Base-by-base conservation (phyloP, 306 rosid genomes). In the Canavalia gladiata region DNA sequence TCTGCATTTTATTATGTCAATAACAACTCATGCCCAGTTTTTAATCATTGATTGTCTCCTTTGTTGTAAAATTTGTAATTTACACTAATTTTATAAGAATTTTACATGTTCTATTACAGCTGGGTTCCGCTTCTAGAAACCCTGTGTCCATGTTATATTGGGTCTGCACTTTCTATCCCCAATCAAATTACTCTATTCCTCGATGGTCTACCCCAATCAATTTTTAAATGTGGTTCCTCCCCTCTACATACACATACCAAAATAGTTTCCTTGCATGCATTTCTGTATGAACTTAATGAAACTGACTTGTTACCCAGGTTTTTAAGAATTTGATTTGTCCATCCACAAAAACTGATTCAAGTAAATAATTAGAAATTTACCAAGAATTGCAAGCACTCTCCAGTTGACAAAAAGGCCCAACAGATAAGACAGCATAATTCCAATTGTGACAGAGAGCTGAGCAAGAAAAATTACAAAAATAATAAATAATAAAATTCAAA, bases 301-400 rank as follows among this genome's bases (percentile, higher is more conserved):
- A 52, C 33, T 59, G 54, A 69, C 41, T 70, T 37, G 66, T 29
- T 54, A 47, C 47, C 31, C 6, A 51, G 34, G 60, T 41, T 12
- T 41, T 10, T 18, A 34, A 46, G 51, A 37, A 39, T 31, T 47
- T 28, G 35, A 45, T 65, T 52, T 54, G 25, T 64, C 59, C 63
- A 83, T 45, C 18, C 39, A 71, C n/a, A 81, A 82, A 82, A 71
- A 41, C 8, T 42, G 45, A 85, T 3, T 30, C 65, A 58, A 60
- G 33, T 81, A 63, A 85, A 4, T 10, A 55, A 59, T 13, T 8
- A 76, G 47, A 79, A 84, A n/a, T 45, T 86, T 81, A 89, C 98
- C 98, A 79, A 93, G 69, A 86, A 93, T 81, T 50, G 98, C 98
- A 86, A 93, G 98, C 66, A 84, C 63, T 81, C 97, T 85, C 98